Conservation (phyloP, 2,329 filamentous ascomycete genomes). For the Aurifilum marmelostoma region DNA sequence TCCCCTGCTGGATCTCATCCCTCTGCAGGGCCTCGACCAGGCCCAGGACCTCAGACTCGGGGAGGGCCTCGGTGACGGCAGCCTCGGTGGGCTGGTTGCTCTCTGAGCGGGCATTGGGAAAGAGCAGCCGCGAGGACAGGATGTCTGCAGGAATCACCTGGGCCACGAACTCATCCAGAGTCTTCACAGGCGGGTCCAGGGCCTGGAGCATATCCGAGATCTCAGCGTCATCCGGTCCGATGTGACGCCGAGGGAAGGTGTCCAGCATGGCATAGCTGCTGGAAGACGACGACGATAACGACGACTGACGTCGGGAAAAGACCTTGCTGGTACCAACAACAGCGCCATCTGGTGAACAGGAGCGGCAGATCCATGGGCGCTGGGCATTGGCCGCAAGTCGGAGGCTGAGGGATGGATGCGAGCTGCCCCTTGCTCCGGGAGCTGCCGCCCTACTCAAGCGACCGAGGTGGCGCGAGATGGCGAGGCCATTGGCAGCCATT, state of each 20-base stretch:
- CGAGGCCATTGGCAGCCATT: conserved; percentile 30
- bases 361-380: conserved; percentile 28
- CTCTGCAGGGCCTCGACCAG: conserved; percentile 40
- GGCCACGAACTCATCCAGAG: conserved; percentile 79
- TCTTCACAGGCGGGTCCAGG: conserved; percentile 73
- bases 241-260: conserved; percentile 80
- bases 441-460: conserved; percentile 19
- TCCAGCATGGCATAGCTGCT: conserved; percentile 47
- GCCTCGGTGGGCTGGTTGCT: conserved; percentile 43
- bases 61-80: conserved; percentile 46
- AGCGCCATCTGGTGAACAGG: conserved; percentile 22
- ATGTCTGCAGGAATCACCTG: conserved; percentile 84
- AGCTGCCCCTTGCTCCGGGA: conserved; percentile 18
- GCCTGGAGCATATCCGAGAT: conserved; percentile 77
- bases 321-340: conserved; percentile 21
- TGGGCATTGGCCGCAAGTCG: conserved; percentile 28
- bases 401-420: conserved; percentile 21
- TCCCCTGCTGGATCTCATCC: conserved; percentile 44
- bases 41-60: conserved; percentile 63
- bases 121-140: conserved; percentile 67
- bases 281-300: background rate
- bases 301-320: conserved; percentile 32
- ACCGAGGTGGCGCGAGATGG: conserved; percentile 30
- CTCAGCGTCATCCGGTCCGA: conserved; percentile 75
- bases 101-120: conserved; percentile 51